Conservation (phyloP, 768 basidiomycete genomes). For the Phlebiopsis gigantea region DNA sequence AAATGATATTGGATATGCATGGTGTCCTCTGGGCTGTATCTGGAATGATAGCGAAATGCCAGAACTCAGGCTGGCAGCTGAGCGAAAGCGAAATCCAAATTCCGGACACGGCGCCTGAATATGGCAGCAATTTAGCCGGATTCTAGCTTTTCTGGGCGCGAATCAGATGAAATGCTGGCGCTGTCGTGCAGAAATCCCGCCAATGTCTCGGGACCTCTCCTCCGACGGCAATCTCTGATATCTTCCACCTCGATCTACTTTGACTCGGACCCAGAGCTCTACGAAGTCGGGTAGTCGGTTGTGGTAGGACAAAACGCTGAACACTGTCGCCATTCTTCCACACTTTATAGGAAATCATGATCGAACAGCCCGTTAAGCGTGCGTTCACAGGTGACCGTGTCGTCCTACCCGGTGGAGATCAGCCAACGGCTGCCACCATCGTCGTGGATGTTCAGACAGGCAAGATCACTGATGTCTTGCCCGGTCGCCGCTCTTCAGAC, state of each 20-base stretch:
- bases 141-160: no score
- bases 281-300: background rate
- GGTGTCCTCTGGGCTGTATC: no score
- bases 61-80: no score
- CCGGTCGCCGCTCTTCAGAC: slow-evolving; percentile 9
- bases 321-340: background rate
- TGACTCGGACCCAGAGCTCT: background rate
- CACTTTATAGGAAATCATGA: background rate
- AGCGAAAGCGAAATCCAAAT: no score
- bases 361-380: background rate
- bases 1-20: no score
- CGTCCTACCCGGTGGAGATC: slow-evolving; percentile 20
- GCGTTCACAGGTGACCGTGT: slow-evolving; percentile 24
- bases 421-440: slow-evolving; percentile 34
- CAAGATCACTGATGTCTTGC: slow-evolving; percentile 33
- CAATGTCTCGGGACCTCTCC: no score
- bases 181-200: no score
- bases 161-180: no score
- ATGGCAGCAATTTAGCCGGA: no score
- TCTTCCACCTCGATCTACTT: background rate
- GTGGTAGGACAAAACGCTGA: background rate
- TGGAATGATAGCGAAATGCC: no score
- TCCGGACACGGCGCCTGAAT: no score
- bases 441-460: slow-evolving; percentile 35
- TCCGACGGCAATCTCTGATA: no score